Evolutionary conservation across 441 rosid species (phyloP).

Genomic region (Populus tomentosa): DNA sequence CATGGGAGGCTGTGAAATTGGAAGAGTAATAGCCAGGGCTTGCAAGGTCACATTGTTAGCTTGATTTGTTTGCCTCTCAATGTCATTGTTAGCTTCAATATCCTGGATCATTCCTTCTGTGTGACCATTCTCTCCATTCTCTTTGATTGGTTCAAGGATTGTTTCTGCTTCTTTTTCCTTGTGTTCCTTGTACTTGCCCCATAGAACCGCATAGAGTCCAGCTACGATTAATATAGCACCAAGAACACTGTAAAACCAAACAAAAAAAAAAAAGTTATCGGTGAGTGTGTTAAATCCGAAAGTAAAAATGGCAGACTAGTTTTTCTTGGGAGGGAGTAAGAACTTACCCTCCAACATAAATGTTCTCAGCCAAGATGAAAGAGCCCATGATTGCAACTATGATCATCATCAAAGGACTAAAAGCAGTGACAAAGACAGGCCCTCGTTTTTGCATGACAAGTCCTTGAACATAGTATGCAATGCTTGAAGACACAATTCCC

Average conservation of each 20-base stretch:
- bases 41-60: background rate
- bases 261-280: background rate
- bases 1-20: conserved; percentile 20
- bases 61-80: conserved; percentile 19
- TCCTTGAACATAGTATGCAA: too few relatives aligned
- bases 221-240: conserved; percentile 36
- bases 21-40: conserved; percentile 2
- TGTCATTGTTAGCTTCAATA: conserved; percentile 8
- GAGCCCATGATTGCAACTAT: conserved; percentile 76
- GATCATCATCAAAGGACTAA: conserved; percentile 77
- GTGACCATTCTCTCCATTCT: background rate
- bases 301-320: too few relatives aligned
- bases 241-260: conserved; percentile 25
- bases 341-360: conserved; percentile 65
- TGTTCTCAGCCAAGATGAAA: conserved; percentile 61
- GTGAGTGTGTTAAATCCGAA: background rate
- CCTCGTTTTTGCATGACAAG: conserved; percentile 65
- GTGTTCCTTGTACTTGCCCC: conserved; percentile 48
- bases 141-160: conserved; percentile 20
- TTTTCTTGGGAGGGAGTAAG: background rate
- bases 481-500: too few relatives aligned
- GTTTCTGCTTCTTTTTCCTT: conserved; percentile 28
- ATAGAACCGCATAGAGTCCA: conserved; percentile 43
- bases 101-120: background rate
- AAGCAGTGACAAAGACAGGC: conserved; percentile 74